Evolutionary conservation across 768 basidiomycete genomes (phyloP), one percentile per base, ranked within the genome.

Genomic region (Phlebiopsis flavidoalba): DNA sequence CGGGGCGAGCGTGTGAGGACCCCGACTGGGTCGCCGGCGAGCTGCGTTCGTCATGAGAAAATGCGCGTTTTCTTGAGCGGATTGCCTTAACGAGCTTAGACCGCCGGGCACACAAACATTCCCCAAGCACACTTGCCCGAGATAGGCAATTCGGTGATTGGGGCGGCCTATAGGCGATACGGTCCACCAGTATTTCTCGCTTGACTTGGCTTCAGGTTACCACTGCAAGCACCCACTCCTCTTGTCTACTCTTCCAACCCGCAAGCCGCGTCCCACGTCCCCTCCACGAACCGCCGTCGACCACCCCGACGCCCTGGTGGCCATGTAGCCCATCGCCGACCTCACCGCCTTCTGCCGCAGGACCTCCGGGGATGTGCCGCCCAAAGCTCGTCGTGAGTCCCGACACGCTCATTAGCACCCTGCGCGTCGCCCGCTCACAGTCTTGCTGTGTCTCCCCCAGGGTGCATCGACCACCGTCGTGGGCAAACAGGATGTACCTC

Each of bases 381-480:
- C n/a, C 91, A 48, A 92, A 89, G 70, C 86, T 95, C 48, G 90
- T 95, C 60, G 92, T 92, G 78, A 60, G 90, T 80, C 0, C 40
- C 12, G 35, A 47, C 55, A 19, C 43, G 33, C 54, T 36, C 52
- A 46, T 57, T 47, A 50, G 26, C 57, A 47, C 64, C 49, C 37
- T 51, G 40, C 48, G 47, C 36, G 8, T 49, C 26, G 31, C 24
- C 31, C 37, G 36, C 37, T 52, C 43, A 53, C 51, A n/a, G n/a
- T 36, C 31, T 57, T 37, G 52, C 14, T 60, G 36, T 46, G 63
- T 22, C n/a, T n/a, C 12, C 19, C 11, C 33, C 19, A 92, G 89
- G 94, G 94, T 58, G 89, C 94, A 22, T 93, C 91, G 8, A 91
- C 91, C n/a, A 95, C 93, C 45, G 88, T 94, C 61, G 83, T 94